Evolutionary conservation across 2,329 filamentous ascomycete species (phyloP).

Genomic region (Ophiostoma ips): DNA sequence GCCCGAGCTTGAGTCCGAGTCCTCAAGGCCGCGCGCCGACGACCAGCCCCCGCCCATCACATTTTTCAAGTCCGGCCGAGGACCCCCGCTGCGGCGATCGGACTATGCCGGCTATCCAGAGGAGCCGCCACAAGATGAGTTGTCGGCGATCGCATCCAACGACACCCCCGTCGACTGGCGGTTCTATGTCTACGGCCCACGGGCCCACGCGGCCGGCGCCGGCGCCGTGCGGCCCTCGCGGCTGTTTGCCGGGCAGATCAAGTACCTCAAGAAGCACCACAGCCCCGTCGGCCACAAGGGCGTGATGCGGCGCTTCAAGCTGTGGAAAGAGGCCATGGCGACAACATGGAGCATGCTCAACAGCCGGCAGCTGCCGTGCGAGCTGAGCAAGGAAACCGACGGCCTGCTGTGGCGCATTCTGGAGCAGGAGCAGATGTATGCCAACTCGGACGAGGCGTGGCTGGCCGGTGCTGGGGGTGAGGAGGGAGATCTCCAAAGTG

Average conservation of each 20-base stretch:
- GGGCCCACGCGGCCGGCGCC: background rate
- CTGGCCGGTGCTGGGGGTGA: background rate
- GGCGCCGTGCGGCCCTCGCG: background rate
- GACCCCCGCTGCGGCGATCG: no score
- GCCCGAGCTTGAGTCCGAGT: no score
- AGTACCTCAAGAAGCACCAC: background rate
- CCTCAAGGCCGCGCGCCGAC: background rate
- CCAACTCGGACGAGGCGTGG: background rate
- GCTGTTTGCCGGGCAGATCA: background rate
- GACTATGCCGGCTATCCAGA: no score
- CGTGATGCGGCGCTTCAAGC: background rate
- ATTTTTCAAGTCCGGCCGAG: background rate
- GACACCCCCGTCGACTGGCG: background rate
- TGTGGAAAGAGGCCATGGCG: slow-evolving; percentile 10
- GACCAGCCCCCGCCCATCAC: background rate
- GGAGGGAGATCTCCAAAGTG: background rate
- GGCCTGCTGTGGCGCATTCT: slow-evolving; percentile 5
- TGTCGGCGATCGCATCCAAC: no score
- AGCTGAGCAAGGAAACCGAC: background rate
- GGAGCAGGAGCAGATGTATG: slow-evolving; percentile 11
- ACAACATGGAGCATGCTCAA: slow-evolving; percentile 10
- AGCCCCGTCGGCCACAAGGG: background rate
- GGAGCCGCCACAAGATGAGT: no score
- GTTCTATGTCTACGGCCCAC: background rate
- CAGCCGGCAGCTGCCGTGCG: slow-evolving; percentile 2